Conservation (phyloP, 2,329 filamentous ascomycete genomes). For the Fusarium verticillioides region DNA sequence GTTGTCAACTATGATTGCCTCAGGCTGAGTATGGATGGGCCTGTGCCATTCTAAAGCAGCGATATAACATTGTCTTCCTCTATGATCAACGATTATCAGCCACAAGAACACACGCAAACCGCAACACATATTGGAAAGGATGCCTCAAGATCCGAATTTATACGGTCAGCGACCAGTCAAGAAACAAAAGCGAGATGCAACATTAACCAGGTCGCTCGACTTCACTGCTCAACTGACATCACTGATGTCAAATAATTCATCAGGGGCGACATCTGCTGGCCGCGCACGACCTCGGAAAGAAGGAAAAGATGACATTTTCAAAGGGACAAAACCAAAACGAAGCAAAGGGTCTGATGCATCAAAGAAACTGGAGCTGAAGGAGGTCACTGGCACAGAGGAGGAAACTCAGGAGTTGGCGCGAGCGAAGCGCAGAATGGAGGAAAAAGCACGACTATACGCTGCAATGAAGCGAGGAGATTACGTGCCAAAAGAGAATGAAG, state of each 20-base stretch:
- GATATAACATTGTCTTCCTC: not conserved
- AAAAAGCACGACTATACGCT: conserved; percentile 88
- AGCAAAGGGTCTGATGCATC: conserved; percentile 49
- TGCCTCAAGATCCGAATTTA: conserved; percentile 74
- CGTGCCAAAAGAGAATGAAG: conserved; percentile 71
- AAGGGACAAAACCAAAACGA: conserved; percentile 43
- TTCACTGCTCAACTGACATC: conserved; percentile 91
- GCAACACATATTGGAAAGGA: conserved; percentile 44
- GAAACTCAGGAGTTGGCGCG: conserved; percentile 76
- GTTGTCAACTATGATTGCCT: conserved; percentile 36
- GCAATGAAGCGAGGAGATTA: conserved; percentile 92
- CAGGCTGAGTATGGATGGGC: conserved; percentile 26
- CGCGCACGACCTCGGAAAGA: conserved; percentile 59
- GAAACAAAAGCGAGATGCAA: conserved; percentile 74
- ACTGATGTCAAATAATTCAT: conserved; percentile 71
- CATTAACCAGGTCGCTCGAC: conserved; percentile 78
- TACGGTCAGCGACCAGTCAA: conserved; percentile 82
- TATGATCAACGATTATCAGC: not conserved
- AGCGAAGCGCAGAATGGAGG: conserved; percentile 84
- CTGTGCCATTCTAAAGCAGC: not conserved
- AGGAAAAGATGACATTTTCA: conserved; percentile 61
- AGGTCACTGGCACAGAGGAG: conserved; percentile 66
- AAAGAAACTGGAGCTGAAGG: conserved; percentile 61
- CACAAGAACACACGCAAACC: not conserved
- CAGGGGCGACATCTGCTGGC: conserved; percentile 55